These are phyloP conservation scores for Aspergillus saccharolyticus DNA, from an alignment of 495 filamentous ascomycete genomes.

Conservation along the genomic window DNA sequence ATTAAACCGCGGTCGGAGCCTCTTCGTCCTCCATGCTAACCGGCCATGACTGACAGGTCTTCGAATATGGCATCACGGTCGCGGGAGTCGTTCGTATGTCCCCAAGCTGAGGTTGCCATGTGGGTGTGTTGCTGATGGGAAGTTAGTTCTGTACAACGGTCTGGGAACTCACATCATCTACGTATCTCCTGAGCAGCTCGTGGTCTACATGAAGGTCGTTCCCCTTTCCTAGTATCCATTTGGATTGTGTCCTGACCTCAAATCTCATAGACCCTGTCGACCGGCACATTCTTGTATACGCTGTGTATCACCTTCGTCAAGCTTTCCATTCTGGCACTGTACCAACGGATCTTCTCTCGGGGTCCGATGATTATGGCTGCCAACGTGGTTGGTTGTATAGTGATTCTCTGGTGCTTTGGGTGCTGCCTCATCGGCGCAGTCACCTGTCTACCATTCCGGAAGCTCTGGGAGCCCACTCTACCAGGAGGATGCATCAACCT, in stretches of 20 bases:
- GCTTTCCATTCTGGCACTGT: slow-evolving; percentile 40
- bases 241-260: neutral
- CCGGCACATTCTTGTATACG: slow-evolving; percentile 25
- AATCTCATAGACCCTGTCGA: slow-evolving; percentile 3
- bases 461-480: slow-evolving; percentile 24
- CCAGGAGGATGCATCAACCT: slow-evolving; percentile 31
- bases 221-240: neutral
- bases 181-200: slow-evolving; percentile 4
- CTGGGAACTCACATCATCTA: slow-evolving; percentile 13
- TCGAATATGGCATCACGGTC: slow-evolving; percentile 11
- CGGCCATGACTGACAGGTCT: slow-evolving; percentile 2
- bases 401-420: slow-evolving; percentile 31
- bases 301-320: slow-evolving; percentile 32
- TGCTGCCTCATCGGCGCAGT: slow-evolving; percentile 32
- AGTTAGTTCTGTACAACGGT: slow-evolving; percentile 15
- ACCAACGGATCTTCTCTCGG: slow-evolving; percentile 33
- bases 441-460: slow-evolving; percentile 31
- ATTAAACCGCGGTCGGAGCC: neutral
- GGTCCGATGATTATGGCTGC: slow-evolving; percentile 24
- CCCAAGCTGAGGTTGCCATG: neutral
- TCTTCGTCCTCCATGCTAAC: neutral
- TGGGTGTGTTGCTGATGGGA: neutral
- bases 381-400: slow-evolving; percentile 24
- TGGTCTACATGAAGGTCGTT: slow-evolving; percentile 14
- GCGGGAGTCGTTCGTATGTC: slow-evolving; percentile 16